Evolutionary conservation across 148 eudicot genomes (phyloP).

Genomic region (Heliosperma pusillum): DNA sequence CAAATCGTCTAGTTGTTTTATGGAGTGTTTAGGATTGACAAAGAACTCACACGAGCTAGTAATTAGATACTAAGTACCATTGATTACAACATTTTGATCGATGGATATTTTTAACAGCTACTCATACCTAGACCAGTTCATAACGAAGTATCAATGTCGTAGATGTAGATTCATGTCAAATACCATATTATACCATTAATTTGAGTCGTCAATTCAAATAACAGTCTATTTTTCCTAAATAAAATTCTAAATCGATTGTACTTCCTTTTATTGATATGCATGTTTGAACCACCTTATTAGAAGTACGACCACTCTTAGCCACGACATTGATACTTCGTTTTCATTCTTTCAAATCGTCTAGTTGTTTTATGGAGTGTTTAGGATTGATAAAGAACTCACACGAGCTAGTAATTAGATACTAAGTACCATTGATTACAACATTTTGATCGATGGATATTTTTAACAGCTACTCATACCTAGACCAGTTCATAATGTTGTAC

Average conservation of each 20-base stretch:
- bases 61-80: too few relatives aligned
- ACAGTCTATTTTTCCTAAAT: too few relatives aligned
- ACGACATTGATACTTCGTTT: neutral
- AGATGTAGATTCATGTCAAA: slow-evolving; percentile 15
- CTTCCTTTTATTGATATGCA: neutral
- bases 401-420: too few relatives aligned
- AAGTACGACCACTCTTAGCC: neutral
- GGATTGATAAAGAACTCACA: neutral
- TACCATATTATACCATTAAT: neutral
- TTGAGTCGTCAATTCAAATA: neutral
- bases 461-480: too few relatives aligned
- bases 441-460: neutral
- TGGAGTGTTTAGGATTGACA: neutral
- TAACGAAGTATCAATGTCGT: slow-evolving; percentile 9
- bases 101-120: neutral
- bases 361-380: neutral
- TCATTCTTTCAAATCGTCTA: neutral
- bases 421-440: neutral
- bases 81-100: neutral
- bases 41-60: neutral
- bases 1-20: neutral
- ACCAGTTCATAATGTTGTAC: too few relatives aligned
- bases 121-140: too few relatives aligned
- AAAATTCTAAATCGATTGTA: too few relatives aligned
- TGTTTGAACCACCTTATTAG: neutral